Base-by-base conservation (phyloP, 169 alveolate genomes). In the Eimeria acervulina region DNA sequence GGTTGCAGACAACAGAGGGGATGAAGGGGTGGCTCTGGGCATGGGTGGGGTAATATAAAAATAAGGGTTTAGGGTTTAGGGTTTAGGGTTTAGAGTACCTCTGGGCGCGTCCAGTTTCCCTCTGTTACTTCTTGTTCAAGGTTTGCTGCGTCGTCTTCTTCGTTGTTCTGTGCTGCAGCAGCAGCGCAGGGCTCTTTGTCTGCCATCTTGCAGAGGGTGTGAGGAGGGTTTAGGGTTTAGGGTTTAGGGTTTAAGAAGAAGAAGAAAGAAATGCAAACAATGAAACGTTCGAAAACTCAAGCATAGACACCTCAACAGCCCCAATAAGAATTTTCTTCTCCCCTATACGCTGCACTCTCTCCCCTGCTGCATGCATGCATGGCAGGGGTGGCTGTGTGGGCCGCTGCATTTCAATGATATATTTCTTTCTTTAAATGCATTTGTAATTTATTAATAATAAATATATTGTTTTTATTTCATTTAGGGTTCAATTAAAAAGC, bases 61-160 rank as follows among this genome's bases (percentile, higher is more conserved):
- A 13, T 83, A 10, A 42, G 68, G 68, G 68, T 59, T 31, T 40
- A 63, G 38, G 78, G 76, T 8, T 63, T 36, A 51, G 93, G 70
- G 52, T 26, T 47, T 85, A 17, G 51, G 80, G 90, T 17, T 33
- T 40, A 12, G 76, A 31, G 76, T 93, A 95, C 97, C 42, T 95
- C 97, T 10, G 98, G 97, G 51, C 97, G 95, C 66, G 95, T 97
- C 98, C 98, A 97, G 96, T 96, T 95, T 44, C 98, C 98, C 72
- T 96, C 97, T 0, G 97, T 95, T 21, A 97, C 88, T 63, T 97
- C 98, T 40, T 97, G 97, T 70, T 97, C 98, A 10, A 97, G 98
- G 44, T 97, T 94, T 38, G 90, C 93, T 17, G 66, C 96, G 59
- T 97, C 97, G 17, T 97, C 98, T 2, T 96, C 97, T 93, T 96